These are phyloP conservation scores for Kingdonia uniflora DNA, from an alignment of 164 flowering plant species.

Conservation along the genomic window DNA sequence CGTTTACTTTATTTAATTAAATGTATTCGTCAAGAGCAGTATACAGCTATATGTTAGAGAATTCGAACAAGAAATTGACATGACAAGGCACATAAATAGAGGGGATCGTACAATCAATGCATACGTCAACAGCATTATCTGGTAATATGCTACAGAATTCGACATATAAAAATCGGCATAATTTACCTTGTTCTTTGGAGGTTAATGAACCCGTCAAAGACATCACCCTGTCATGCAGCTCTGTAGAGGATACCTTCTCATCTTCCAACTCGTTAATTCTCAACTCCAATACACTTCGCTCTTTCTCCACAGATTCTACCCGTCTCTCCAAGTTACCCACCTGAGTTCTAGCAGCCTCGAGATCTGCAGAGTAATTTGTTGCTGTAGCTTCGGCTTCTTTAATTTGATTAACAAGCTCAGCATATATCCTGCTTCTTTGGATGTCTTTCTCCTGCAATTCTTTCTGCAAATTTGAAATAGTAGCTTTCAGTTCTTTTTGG, in stretches of 20 bases:
- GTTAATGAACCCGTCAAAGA: constrained; percentile 44
- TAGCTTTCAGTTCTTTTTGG: constrained; percentile 54
- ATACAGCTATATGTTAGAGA: not conserved
- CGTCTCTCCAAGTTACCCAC: constrained; percentile 39
- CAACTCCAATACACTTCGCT: constrained; percentile 31
- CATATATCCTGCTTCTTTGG: constrained; percentile 56
- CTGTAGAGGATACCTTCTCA: constrained; percentile 27
- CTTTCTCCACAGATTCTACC: constrained; percentile 35
- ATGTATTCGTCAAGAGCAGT: not conserved
- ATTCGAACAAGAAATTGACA: not conserved
- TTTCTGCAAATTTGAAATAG: constrained; percentile 50
- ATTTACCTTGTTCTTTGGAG: constrained; percentile 81
- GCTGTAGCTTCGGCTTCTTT: constrained; percentile 75
- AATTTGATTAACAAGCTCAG: constrained; percentile 76
- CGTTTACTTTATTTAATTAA: not conserved
- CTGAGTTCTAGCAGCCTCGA: constrained; percentile 39
- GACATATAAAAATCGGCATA: too few relatives aligned
- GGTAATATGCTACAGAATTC: too few relatives aligned
- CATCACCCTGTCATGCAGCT: constrained; percentile 39
- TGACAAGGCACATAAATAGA: too few relatives aligned
- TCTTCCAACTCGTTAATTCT: constrained; percentile 43
- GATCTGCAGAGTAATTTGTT: constrained; percentile 34
- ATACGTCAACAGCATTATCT: too few relatives aligned
- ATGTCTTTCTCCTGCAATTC: constrained; percentile 90
- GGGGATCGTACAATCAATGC: too few relatives aligned